phyloP scores from a whole-genome alignment of 345 rosid genomes.

The Gossypium anomalum region DNA sequence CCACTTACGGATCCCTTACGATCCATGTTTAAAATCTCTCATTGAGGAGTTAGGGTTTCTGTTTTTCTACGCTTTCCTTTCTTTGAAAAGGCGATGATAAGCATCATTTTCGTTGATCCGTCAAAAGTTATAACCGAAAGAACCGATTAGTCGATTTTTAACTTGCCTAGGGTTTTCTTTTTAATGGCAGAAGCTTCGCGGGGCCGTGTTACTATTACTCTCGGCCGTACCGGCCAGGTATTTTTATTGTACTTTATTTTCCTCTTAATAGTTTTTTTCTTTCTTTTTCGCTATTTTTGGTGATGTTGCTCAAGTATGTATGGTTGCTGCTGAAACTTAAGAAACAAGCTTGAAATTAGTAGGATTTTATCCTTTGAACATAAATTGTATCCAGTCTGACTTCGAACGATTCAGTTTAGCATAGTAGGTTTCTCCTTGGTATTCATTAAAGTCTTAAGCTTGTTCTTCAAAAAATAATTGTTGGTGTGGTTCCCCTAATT shows the following conservation, averaged over 20 bases:
- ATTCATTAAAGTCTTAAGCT: not conserved
- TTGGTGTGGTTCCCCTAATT: not conserved
- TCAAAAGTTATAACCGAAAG: not conserved
- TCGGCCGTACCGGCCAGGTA: constrained; percentile 88
- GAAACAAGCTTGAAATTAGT: not conserved
- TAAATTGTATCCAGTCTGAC: not conserved
- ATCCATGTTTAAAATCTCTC: too few species aligned
- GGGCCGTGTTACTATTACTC: constrained; percentile 74
- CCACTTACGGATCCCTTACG: too few species aligned
- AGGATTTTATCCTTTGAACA: not conserved
- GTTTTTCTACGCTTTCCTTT: not conserved
- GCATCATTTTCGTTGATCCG: constrained; percentile 10
- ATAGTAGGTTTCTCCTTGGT: not conserved
- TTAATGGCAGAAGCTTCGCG: constrained; percentile 69
- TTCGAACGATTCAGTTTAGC: not conserved
- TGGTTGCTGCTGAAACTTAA: constrained; percentile 14
- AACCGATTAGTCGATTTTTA: constrained; percentile 18
- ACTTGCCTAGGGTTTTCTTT: constrained; percentile 33
- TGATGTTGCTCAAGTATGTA: not conserved
- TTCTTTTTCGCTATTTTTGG: not conserved
- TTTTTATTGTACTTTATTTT: not conserved
- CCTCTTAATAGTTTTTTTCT: not conserved
- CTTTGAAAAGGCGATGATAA: not conserved
- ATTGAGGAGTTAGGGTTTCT: constrained; percentile 8
- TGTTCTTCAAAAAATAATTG: not conserved